Conservation (phyloP, 1,284 basidiomycete genomes). For the Pseudomicrostroma phylloplanum region DNA sequence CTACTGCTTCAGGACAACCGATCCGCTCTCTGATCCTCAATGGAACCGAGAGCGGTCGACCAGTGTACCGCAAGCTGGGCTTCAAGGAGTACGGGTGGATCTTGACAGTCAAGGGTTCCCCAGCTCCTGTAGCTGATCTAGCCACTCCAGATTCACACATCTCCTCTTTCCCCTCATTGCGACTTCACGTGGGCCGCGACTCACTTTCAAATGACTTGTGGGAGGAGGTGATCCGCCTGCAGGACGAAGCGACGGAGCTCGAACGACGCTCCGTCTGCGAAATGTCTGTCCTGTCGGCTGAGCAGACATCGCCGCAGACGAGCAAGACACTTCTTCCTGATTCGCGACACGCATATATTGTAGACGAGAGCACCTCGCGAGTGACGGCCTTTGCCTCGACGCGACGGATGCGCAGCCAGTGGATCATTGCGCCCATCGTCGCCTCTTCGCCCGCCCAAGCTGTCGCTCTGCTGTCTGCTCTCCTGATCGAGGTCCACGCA, state of each 20-base stretch:
- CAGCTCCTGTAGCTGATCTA: not conserved
- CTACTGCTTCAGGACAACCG: not conserved
- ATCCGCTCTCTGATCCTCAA: not conserved
- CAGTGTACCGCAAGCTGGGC: not conserved
- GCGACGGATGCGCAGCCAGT: not conserved
- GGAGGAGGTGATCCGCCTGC: not conserved
- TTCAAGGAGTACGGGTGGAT: not conserved
- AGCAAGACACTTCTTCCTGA: not conserved
- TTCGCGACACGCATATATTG: not conserved
- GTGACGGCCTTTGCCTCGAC: not conserved
- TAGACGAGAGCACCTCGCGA: not conserved
- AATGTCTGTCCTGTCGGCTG: not conserved
- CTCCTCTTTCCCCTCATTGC: not conserved
- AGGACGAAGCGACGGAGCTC: not conserved
- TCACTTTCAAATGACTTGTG: not conserved
- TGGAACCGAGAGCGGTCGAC: not conserved
- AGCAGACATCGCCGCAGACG: not conserved
- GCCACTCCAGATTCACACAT: not conserved
- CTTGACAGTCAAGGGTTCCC: not conserved
- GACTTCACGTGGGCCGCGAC: not conserved
- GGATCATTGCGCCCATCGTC: not conserved
- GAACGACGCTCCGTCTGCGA: not conserved
- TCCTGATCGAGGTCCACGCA: not conserved
- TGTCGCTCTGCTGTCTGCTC: not conserved
- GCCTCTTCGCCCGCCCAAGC: not conserved